Percentiles rank a stretch among this genome's conserved stretches.
Evolutionary conservation across 2,329 filamentous ascomycete species (phyloP).

Genomic region (Calycina marina): DNA sequence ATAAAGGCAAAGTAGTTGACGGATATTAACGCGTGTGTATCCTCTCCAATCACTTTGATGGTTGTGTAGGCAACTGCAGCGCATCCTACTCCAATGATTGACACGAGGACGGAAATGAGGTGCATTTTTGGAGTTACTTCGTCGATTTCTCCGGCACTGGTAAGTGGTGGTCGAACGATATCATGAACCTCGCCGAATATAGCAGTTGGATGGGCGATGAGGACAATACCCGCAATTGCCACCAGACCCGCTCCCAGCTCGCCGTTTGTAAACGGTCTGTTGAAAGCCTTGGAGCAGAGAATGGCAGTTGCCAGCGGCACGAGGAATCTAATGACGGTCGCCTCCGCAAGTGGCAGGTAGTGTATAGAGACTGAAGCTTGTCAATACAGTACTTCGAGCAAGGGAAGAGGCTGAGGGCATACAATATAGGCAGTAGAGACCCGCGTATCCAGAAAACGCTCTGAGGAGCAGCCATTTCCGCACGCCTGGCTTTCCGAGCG

Average conservation of each 20-base stretch:
- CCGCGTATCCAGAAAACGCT: constrained; percentile 59
- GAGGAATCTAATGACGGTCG: constrained; percentile 81
- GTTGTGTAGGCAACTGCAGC: constrained; percentile 59
- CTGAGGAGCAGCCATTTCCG: constrained; percentile 52
- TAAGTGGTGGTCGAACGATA: constrained; percentile 3
- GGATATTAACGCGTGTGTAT: constrained; percentile 69
- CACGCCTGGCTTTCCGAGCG: constrained; percentile 53
- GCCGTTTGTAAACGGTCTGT: constrained; percentile 60
- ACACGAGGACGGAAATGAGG: constrained; percentile 53
- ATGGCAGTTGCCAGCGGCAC: constrained; percentile 70
- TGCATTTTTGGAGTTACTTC: constrained; percentile 13
- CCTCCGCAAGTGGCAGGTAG: constrained; percentile 75
- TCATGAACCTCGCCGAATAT: constrained; percentile 13
- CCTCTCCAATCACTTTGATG: constrained; percentile 65
- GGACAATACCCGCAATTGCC: constrained; percentile 63
- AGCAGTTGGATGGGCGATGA: constrained; percentile 54
- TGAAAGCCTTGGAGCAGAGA: constrained; percentile 57
- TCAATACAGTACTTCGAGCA: constrained; percentile 1
- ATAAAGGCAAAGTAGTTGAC: constrained; percentile 72
- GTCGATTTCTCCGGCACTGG: constrained; percentile 7
- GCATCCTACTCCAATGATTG: constrained; percentile 64
- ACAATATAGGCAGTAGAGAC: constrained; percentile 47
- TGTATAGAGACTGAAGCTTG: constrained; percentile 26
- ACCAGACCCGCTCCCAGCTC: constrained; percentile 65
- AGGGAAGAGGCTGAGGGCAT: constrained; percentile 1